phyloP scores from a whole-genome alignment of 176 grass and related monocot genomes.

The Cocos nucifera region DNA sequence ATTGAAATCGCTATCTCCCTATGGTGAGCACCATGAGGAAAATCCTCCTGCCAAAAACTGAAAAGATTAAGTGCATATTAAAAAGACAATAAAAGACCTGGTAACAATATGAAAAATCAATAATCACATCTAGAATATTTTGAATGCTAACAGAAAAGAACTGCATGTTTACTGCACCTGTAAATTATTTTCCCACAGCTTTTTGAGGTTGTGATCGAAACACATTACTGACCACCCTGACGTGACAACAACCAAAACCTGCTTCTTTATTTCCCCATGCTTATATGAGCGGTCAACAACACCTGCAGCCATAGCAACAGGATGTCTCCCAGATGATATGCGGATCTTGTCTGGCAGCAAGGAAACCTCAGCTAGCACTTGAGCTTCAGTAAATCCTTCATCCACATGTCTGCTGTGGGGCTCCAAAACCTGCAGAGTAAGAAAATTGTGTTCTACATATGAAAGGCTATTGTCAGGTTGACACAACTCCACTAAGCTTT shows the following conservation, averaged over 20 bases:
- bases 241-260: slow-evolving; percentile 88
- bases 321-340: slow-evolving; percentile 57
- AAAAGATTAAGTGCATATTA: neutral
- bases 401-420: slow-evolving; percentile 40
- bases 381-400: slow-evolving; percentile 64
- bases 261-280: slow-evolving; percentile 39
- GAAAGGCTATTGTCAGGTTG: too few species aligned
- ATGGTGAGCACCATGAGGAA: slow-evolving; percentile 74
- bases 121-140: neutral
- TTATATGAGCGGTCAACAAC: slow-evolving; percentile 58
- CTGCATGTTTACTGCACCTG: slow-evolving; percentile 25
- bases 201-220: slow-evolving; percentile 98
- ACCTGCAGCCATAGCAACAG: slow-evolving; percentile 80
- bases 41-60: slow-evolving; percentile 37
- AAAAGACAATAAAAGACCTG: neutral
- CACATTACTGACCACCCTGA: slow-evolving; percentile 95
- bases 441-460: neutral
- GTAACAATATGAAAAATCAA: neutral
- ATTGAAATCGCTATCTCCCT: slow-evolving; percentile 74
- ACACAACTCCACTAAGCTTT: too few species aligned
- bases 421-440: slow-evolving; percentile 31
- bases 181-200: slow-evolving; percentile 87
- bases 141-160: slow-evolving; percentile 1
- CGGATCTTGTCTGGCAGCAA: slow-evolving; percentile 71
- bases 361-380: slow-evolving; percentile 66